Conservation (phyloP, 2,329 filamentous ascomycete genomes). For the Ceratocystis harringtonii region DNA sequence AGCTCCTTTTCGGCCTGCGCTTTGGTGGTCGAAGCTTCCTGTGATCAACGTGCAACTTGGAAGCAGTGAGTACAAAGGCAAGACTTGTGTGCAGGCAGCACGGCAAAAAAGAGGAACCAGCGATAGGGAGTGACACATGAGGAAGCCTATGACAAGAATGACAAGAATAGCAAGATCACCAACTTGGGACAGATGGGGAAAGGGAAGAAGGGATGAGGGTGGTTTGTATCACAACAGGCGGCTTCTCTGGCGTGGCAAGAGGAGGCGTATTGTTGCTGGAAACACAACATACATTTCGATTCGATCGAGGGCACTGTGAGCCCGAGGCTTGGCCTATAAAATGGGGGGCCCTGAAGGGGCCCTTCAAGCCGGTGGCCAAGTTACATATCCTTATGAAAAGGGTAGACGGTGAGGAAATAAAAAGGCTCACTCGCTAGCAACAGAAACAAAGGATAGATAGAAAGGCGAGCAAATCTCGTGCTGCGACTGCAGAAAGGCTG, state of each 20-base stretch:
- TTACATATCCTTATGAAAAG: not conserved
- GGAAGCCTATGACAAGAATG: not conserved
- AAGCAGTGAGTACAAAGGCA: no score
- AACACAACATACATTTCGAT: no score
- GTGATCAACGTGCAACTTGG: no score
- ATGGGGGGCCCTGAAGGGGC: no score
- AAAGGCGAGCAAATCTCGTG: not conserved
- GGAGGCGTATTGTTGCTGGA: not conserved
- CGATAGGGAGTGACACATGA: not conserved
- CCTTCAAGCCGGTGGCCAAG: no score
- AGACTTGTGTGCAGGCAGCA: not conserved
- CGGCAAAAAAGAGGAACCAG: not conserved
- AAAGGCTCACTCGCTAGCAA: not conserved
- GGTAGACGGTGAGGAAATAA: not conserved
- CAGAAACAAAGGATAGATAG: not conserved
- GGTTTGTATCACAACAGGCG: not conserved
- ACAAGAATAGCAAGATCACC: no score
- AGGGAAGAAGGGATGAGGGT: no score
- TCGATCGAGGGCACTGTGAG: no score
- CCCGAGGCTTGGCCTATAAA: no score
- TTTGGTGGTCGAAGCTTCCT: slow-evolving; percentile 3
- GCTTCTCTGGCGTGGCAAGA: not conserved
- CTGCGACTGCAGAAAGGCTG: not conserved
- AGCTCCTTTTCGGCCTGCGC: not conserved
- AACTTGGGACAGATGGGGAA: no score